Percentiles rank a stretch among this genome's conserved stretches.
phyloP scores from a whole-genome alignment of 306 rosid genomes.

The Betula pendula region DNA sequence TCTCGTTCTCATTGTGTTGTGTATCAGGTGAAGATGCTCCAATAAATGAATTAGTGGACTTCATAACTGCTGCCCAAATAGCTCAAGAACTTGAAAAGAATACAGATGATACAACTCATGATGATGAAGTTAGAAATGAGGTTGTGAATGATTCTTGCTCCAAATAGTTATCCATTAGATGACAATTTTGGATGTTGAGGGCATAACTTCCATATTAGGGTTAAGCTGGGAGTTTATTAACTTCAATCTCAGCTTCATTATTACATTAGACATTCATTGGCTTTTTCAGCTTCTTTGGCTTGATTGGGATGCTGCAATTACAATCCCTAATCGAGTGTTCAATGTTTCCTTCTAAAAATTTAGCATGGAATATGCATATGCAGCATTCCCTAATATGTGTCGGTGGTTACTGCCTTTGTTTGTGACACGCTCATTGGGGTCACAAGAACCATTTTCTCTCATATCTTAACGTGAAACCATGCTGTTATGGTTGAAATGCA shows the following conservation, averaged over 20 bases:
- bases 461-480: neutral
- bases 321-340: neutral
- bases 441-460: neutral
- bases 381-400: neutral
- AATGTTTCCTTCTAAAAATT: neutral
- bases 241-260: constrained; percentile 2
- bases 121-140: constrained; percentile 54
- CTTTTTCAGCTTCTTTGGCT: neutral
- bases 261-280: neutral
- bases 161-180: neutral
- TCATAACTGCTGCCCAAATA: constrained; percentile 78
- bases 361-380: neutral
- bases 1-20: constrained; percentile 22
- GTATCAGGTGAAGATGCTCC: constrained; percentile 70
- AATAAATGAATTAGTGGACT: constrained; percentile 73
- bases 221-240: constrained; percentile 3
- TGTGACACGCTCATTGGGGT: neutral
- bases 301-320: neutral
- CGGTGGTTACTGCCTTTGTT: neutral
- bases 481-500: neutral
- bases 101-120: constrained; percentile 36
- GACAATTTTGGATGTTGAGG: constrained; percentile 21
- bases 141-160: constrained; percentile 32
- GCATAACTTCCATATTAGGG: neutral
- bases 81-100: constrained; percentile 65